Conservation (phyloP, 805 yeast genomes). For the Suhomyces vadensis region DNA sequence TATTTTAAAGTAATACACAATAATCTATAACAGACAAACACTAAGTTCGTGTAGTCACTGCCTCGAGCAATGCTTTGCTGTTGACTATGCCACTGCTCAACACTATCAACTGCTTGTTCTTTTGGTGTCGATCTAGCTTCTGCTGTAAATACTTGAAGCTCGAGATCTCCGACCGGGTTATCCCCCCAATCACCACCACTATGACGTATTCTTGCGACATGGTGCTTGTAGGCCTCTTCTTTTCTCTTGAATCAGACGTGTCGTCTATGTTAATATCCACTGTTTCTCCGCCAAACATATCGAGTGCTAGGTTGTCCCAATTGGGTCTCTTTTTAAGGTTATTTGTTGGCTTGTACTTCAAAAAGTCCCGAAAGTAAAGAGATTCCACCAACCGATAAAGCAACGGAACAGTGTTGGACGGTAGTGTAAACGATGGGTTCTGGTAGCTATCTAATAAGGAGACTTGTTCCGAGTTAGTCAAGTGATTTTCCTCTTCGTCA, state of each 20-base stretch:
- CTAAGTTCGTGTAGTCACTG: background rate
- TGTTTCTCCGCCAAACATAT: conserved; percentile 43
- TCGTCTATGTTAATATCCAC: conserved; percentile 38
- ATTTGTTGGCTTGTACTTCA: conserved; percentile 41
- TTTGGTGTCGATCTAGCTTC: conserved; percentile 29
- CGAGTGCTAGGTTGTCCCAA: conserved; percentile 46
- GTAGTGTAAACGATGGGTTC: conserved; percentile 62
- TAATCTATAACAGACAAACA: background rate
- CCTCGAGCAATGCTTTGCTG: conserved; percentile 4
- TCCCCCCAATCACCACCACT: conserved; percentile 75
- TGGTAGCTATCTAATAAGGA: conserved; percentile 37
- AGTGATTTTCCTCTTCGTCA: conserved; percentile 21
- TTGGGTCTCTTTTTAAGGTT: conserved; percentile 39
- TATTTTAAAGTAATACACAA: no score
- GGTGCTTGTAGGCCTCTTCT: conserved; percentile 16
- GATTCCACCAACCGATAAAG: conserved; percentile 67
- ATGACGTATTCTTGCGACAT: conserved; percentile 32
- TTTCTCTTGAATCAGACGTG: conserved; percentile 21
- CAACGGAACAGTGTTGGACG: conserved; percentile 79
- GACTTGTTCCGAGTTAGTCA: conserved; percentile 6
- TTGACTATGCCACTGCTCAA: conserved; percentile 37
- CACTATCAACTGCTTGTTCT: conserved; percentile 39
- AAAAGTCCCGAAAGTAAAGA: conserved; percentile 57
- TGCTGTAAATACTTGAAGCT: conserved; percentile 64
- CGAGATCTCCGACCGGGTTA: conserved; percentile 81